Percentiles rank a stretch among this genome's conserved stretches.
phyloP scores from a whole-genome alignment of 805 yeast species.

The Candida succiphila region DNA sequence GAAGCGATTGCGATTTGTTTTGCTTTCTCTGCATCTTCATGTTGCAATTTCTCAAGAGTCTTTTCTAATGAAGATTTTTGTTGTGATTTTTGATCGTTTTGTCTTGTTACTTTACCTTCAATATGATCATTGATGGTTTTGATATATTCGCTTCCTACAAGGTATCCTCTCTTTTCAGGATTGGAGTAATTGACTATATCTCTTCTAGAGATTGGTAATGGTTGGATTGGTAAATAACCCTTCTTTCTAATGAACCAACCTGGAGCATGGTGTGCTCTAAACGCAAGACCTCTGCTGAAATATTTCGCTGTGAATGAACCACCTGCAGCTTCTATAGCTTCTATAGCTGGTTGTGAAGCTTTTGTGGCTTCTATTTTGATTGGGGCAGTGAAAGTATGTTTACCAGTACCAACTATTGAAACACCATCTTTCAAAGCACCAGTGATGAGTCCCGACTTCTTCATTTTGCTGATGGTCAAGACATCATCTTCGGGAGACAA shows the following conservation, averaged over 20 bases:
- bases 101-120: conserved; percentile 3
- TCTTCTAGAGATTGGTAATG: conserved; percentile 78
- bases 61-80: too few relatives aligned
- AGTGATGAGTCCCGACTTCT: conserved; percentile 58
- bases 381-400: conserved; percentile 39
- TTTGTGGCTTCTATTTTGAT: conserved; percentile 72
- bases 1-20: conserved; percentile 5
- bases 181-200: conserved; percentile 72
- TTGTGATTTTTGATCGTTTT: too few relatives aligned
- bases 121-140: conserved; percentile 16
- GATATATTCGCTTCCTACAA: conserved; percentile 30
- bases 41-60: conserved; percentile 12
- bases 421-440: conserved; percentile 75
- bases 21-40: conserved; percentile 2
- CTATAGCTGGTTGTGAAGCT: conserved; percentile 69
- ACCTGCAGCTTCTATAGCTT: conserved; percentile 61
- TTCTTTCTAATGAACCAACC: conserved; percentile 54
- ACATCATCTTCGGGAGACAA: conserved; percentile 57
- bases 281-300: conserved; percentile 49
- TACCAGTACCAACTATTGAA: conserved; percentile 65
- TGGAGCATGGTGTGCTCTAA: conserved; percentile 72
- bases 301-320: conserved; percentile 68
- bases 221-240: conserved; percentile 75
- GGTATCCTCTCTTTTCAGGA: conserved; percentile 66
- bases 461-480: conserved; percentile 70